phyloP scores from a whole-genome alignment of 306 rosid genomes.

The Rosa multiflora region DNA sequence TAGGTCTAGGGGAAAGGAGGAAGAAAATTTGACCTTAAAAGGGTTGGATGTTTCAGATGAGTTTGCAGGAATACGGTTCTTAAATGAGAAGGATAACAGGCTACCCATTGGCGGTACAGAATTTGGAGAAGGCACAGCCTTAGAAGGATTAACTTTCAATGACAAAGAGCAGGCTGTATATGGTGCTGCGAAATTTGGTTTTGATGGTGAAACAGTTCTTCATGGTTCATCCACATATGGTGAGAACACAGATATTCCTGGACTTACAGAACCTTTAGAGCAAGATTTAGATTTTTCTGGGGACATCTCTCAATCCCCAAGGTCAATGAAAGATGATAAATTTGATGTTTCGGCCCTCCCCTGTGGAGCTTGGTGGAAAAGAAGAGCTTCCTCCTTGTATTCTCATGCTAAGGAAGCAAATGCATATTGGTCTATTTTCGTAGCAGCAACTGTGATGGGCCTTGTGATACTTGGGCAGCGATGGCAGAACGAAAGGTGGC shows the following conservation, averaged over 20 bases:
- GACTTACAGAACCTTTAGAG: slow-evolving; percentile 44
- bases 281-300: slow-evolving; percentile 38
- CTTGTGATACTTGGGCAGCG: slow-evolving; percentile 79
- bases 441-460: slow-evolving; percentile 94
- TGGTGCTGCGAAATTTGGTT: slow-evolving; percentile 42
- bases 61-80: slow-evolving; percentile 53
- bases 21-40: slow-evolving; percentile 45
- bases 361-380: slow-evolving; percentile 98
- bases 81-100: slow-evolving; percentile 46
- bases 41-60: slow-evolving; percentile 61
- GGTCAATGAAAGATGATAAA: slow-evolving; percentile 38
- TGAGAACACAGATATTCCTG: slow-evolving; percentile 42
- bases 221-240: slow-evolving; percentile 39
- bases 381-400: slow-evolving; percentile 82
- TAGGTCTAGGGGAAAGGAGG: slow-evolving; percentile 60
- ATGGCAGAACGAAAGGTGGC: slow-evolving; percentile 89
- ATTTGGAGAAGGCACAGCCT: slow-evolving; percentile 60
- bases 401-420: slow-evolving; percentile 88
- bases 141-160: slow-evolving; percentile 50
- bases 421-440: slow-evolving; percentile 80
- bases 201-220: slow-evolving; percentile 51
- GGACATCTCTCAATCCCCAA: slow-evolving; percentile 46
- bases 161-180: slow-evolving; percentile 56
- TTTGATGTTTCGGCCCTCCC: slow-evolving; percentile 50
- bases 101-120: slow-evolving; percentile 55